A percentile compares a stretch with the other conserved stretches of the same genome.
phyloP scores from a whole-genome alignment of 768 basidiomycete species.

The Termitomyces sp. region DNA sequence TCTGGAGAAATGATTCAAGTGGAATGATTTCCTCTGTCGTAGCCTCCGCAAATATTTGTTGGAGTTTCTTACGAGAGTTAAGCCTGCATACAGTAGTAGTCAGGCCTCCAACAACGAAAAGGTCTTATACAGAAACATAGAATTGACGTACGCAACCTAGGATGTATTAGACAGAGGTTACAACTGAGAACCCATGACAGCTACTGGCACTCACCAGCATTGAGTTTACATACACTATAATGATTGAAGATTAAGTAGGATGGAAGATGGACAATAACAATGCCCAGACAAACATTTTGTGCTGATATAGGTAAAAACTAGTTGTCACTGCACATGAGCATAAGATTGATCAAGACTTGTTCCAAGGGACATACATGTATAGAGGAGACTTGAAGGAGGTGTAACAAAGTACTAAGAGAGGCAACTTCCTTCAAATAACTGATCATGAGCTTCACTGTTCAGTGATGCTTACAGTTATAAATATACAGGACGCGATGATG shows the following conservation, averaged over 20 bases:
- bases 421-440: not conserved
- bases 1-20: not conserved
- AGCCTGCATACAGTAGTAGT: not conserved
- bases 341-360: not conserved
- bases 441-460: not conserved
- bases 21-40: not conserved
- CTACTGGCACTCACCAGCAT: not conserved
- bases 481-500: not conserved
- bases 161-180: not conserved
- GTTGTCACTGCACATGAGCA: not conserved
- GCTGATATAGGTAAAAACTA: too few species aligned
- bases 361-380: not conserved
- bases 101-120: not conserved
- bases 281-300: not conserved
- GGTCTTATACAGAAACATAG: not conserved
- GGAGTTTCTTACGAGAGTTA: not conserved
- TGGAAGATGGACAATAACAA: not conserved
- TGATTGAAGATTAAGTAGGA: not conserved
- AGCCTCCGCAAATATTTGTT: not conserved
- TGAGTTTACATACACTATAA: not conserved
- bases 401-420: not conserved
- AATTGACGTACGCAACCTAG: not conserved
- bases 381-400: not conserved
- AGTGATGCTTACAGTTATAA: not conserved
- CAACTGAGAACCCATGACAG: too few species aligned